phyloP scores from a whole-genome alignment of 2,329 filamentous ascomycete genomes.

The Fusarium agapanthi region DNA sequence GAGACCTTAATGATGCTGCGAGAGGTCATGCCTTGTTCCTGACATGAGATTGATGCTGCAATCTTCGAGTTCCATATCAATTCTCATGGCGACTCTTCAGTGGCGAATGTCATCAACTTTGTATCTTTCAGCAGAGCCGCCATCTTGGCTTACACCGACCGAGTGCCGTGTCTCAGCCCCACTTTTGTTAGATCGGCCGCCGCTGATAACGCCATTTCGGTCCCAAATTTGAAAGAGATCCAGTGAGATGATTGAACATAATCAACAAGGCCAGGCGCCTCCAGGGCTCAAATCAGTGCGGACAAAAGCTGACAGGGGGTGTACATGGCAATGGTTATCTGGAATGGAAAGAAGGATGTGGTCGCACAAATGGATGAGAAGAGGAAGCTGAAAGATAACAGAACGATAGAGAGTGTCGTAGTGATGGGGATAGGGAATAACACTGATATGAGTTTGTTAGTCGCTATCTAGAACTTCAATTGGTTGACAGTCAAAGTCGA shows the following conservation, averaged over 20 bases:
- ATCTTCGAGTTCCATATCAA: neutral
- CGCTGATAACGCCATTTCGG: constrained; percentile 42
- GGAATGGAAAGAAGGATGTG: neutral
- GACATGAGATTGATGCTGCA: neutral
- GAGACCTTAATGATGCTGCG: constrained; percentile 1
- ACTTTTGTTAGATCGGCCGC: constrained; percentile 40
- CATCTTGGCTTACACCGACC: constrained; percentile 18
- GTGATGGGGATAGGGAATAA: neutral
- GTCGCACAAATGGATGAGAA: neutral
- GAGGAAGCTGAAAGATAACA: neutral
- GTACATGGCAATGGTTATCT: neutral
- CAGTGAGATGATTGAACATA: constrained; percentile 26
- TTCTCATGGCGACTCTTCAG: constrained; percentile 4
- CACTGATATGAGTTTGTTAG: neutral
- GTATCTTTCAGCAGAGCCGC: constrained; percentile 26
- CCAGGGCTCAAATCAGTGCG: constrained; percentile 30
- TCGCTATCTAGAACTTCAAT: neutral
- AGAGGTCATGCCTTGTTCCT: neutral
- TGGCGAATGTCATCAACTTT: constrained; percentile 28
- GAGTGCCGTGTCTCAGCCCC: constrained; percentile 36
- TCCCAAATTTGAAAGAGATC: constrained; percentile 37
- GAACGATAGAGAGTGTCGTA: neutral
- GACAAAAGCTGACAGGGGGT: neutral
- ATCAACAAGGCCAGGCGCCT: neutral
- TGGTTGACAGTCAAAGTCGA: neutral